Base-by-base conservation (phyloP, 1,284 basidiomycete genomes). In the Cutaneotrichosporon cutaneum region DNA sequence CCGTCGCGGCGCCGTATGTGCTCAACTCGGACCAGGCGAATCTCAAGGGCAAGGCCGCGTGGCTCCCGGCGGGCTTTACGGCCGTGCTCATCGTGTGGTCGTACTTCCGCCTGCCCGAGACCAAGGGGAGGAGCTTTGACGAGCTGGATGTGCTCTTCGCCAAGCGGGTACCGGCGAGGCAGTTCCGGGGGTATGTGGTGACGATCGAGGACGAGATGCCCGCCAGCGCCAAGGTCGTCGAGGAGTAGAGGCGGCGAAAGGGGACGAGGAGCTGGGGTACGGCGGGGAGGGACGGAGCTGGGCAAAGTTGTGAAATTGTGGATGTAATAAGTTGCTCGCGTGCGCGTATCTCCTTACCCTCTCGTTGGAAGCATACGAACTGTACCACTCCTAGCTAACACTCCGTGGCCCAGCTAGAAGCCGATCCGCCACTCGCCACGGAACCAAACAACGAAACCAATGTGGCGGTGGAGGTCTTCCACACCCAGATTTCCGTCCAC, bases 81-180 rank as follows among this genome's bases (percentile, higher is more conserved):
- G 50, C 61, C 27, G 13, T 65, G 47, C 44, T 58, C 42, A 56
- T 62, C 24, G 50, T 71, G 18, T 55, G 63, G 35, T 64, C 71
- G 22, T 76, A 68, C 68, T 76, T 76, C 70, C 66, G 70, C 54
- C 61, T 81, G 0, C 81, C 81, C 16, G 81, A 82, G 67, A 70
- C 61, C 24, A 16, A 21, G 5, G 18, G 26, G 56, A 73, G 70
- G 59, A 72, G 69, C 14, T 77, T 72, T 70, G 68, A 70, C 45
- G 75, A 77, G 50, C 69, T 78, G 21, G 77, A 79, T 58, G 64
- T 77, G 36, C 62, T 79, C 26, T 79, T 78, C 18, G 42, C 72
- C 63, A 64, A 70, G 52, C 66, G 68, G 30, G 67, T 76, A n/a
- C 62, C 70, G 4, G 65, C 65, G 3, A 57, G 68, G 39, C 62